Base-by-base conservation (phyloP, 208 protist genomes). In the Leishmania tropica region DNA sequence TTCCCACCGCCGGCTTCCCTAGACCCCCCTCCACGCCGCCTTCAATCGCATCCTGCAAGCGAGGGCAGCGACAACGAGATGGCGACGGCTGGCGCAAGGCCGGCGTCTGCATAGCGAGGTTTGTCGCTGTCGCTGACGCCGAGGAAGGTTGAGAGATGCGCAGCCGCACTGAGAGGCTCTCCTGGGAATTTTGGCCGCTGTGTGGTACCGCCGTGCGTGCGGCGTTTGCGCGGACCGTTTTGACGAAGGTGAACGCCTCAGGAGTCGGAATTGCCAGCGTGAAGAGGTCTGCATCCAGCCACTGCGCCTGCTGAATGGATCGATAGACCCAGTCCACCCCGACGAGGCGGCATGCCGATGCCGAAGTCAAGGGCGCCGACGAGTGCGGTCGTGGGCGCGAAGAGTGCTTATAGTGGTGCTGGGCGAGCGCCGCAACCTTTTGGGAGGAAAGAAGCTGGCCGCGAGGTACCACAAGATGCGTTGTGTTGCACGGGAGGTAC, bases 281-380 rank as follows among this genome's bases (percentile, higher is more conserved):
- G 64, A 92, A 95, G 24, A 77, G 56, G 31, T 86, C 56, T 42
- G 81, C 87, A 71, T 95, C 89, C 21, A 93, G 79, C 92, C 92
- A 95, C 48, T 79, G 67, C 54, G 83, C 83, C 15, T 80, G 81
- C 47, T 81, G 60, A 17, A 94, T 77, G 3, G 90, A 94, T 24
- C 81, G 70, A n/a, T 79, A 74, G 37, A 95, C 54, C 92, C 92
- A 95, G 40, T 90, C 84, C 68, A 90, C 58, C 56, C 82, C 80
- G 17, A 95, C 90, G 6, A 94, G 76, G 45, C 85, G 85, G 81
- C 92, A 95, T 35, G 78, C 58, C 51, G 56, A 58, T 21, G 77
- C 1, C 28, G 75, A 71, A 31, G 76, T 37, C 37, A 54, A 45
- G 24, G 42, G 56, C 17, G 60, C 37, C 7, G 51, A 40, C 11